Conservation (phyloP, 176 grass and related monocot species). For the Coix lacrymajobi region DNA sequence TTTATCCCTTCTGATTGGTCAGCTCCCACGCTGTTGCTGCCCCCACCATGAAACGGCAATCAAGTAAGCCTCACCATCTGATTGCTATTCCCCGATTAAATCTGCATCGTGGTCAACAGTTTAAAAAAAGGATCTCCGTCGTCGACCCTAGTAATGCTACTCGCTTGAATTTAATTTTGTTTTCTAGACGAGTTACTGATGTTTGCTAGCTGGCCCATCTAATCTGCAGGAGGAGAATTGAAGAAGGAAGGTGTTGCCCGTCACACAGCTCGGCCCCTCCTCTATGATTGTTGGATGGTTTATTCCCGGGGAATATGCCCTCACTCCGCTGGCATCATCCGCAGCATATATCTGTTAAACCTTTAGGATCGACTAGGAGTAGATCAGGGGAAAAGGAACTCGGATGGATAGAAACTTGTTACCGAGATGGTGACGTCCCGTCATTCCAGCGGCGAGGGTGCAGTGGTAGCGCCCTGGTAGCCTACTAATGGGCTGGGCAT, state of each 20-base stretch:
- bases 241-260: conserved; percentile 3
- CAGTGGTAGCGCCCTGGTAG: no score
- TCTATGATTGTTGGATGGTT: conserved; percentile 16
- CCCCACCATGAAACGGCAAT: no score
- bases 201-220: not conserved
- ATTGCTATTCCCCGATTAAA: not conserved
- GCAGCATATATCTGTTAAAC: conserved; percentile 27
- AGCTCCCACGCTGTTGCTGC: no score
- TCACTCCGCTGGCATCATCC: conserved; percentile 18
- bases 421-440: no score
- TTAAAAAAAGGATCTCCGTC: not conserved
- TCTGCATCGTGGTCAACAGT: not conserved
- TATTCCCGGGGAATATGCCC: conserved; percentile 35
- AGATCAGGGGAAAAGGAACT: no score
- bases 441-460: no score
- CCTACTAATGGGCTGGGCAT: no score
- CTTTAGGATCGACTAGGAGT: no score
- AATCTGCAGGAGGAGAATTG: not conserved
- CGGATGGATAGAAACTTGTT: no score
- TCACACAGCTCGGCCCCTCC: not conserved
- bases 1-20: no score
- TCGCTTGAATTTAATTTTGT: not conserved
- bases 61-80: no score
- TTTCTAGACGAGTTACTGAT: not conserved
- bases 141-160: not conserved